A percentile compares a stretch with the other conserved stretches of the same genome.
phyloP scores from a whole-genome alignment of 345 rosid species.

The Rhodamnia rubescens region DNA sequence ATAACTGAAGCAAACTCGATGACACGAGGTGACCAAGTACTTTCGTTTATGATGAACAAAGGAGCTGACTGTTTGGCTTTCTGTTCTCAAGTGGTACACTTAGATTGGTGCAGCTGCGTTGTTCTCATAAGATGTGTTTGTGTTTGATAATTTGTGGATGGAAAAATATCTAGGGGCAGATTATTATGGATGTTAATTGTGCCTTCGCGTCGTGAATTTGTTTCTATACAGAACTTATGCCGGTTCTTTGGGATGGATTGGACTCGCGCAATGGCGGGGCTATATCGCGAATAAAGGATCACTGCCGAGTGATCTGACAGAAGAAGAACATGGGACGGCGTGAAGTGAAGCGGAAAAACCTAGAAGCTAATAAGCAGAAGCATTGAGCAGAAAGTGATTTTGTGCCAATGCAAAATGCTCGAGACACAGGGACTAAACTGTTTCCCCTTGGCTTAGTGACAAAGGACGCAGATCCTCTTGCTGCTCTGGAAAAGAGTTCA shows the following conservation, averaged over 20 bases:
- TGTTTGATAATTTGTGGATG: too few relatives aligned
- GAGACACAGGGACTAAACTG: not conserved
- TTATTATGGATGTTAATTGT: not conserved
- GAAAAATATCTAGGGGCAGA: not conserved
- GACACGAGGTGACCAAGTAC: too few relatives aligned
- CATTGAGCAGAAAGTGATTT: not conserved
- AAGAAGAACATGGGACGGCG: accelerated
- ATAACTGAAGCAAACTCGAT: too few relatives aligned
- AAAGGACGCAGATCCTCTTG: not conserved
- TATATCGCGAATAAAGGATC: too few relatives aligned
- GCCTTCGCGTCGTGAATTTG: not conserved
- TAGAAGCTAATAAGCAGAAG: not conserved
- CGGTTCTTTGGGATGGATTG: too few relatives aligned
- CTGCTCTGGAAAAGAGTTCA: not conserved
- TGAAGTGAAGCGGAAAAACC: not conserved
- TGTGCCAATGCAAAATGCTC: not conserved
- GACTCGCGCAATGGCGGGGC: too few relatives aligned
- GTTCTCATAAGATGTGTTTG: too few relatives aligned
- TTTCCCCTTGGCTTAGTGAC: not conserved
- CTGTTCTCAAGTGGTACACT: too few relatives aligned
- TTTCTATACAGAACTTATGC: accelerated
- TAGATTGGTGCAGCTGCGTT: too few relatives aligned
- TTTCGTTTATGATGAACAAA: too few relatives aligned
- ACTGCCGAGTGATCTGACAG: accelerated
- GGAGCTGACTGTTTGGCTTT: too few relatives aligned